Evolutionary conservation across 345 rosid species (phyloP).

Genomic region (Eucalyptus cloeziana): DNA sequence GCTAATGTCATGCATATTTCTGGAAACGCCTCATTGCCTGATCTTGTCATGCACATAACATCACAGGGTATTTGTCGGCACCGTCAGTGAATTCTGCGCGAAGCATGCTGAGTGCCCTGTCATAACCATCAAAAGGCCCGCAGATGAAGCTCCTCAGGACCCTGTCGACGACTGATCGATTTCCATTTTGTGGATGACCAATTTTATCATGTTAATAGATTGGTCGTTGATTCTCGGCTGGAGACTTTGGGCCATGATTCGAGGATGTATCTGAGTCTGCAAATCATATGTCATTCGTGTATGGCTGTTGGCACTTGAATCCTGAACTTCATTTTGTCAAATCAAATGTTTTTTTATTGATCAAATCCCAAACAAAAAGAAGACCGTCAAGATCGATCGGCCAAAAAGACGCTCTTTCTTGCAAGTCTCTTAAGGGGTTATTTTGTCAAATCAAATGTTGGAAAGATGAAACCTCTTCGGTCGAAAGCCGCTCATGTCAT

Average conservation of each 20-base stretch:
- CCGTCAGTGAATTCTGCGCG: slow-evolving; percentile 88
- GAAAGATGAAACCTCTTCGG: no score
- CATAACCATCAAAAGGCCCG: slow-evolving; percentile 70
- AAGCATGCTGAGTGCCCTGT: slow-evolving; percentile 98
- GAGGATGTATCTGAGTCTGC: not conserved
- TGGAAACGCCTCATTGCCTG: not conserved
- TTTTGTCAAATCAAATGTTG: no score
- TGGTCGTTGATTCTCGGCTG: not conserved
- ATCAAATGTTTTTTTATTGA: not conserved
- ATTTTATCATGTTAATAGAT: not conserved
- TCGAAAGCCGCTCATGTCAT: no score
- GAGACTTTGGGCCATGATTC: not conserved
- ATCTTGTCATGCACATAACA: not conserved
- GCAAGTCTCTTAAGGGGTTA: no score
- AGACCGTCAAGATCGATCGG: no score
- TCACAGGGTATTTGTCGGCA: slow-evolving; percentile 90
- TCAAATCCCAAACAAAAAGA: not conserved
- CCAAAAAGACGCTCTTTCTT: no score
- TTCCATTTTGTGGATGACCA: not conserved
- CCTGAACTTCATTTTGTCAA: not conserved
- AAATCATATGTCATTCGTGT: not conserved
- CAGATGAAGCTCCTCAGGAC: slow-evolving; percentile 79
- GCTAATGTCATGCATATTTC: not conserved
- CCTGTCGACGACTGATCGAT: slow-evolving; percentile 72
- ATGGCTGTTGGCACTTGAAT: not conserved